A percentile compares a stretch with the other conserved stretches of the same genome.
These are phyloP conservation scores for Cladosporium sp. DNA, from an alignment of 2,329 filamentous ascomycete species.

Conservation along the genomic window DNA sequence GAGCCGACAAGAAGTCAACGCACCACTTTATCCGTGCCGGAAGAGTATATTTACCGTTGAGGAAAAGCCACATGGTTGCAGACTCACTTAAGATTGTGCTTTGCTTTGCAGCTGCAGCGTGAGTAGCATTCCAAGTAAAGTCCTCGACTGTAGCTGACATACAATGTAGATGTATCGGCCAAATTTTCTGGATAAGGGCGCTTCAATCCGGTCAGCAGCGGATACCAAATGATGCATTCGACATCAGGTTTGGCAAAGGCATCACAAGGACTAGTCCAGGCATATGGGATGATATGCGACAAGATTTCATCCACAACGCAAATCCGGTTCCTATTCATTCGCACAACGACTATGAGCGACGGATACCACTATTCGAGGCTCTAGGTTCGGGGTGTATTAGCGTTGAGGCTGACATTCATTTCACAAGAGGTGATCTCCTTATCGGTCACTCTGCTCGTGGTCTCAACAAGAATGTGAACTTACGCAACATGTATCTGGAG, in stretches of 20 bases:
- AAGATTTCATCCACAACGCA: conserved; percentile 32
- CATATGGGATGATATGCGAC: not conserved
- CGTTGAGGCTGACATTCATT: conserved; percentile 57
- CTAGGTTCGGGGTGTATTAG: conserved; percentile 51
- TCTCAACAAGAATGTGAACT: conserved; percentile 44
- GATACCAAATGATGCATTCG: not conserved
- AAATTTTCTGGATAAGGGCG: not conserved
- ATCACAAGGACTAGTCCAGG: not conserved
- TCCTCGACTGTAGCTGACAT: not conserved
- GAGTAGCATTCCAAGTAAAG: not conserved
- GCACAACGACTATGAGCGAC: conserved; percentile 58
- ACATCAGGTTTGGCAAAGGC: not conserved
- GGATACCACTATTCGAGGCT: conserved; percentile 52
- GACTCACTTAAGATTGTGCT: not conserved
- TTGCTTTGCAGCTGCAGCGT: not conserved
- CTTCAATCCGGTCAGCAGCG: not conserved
- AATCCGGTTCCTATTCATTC: conserved; percentile 54
- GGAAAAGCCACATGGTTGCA: not conserved
- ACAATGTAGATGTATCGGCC: not conserved
- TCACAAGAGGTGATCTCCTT: conserved; percentile 45
- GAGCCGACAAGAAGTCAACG: not conserved
- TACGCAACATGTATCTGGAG: conserved; percentile 50
- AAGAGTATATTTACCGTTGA: not conserved
- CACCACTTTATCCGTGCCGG: not conserved
- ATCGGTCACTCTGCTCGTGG: conserved; percentile 51